Evolutionary conservation across 208 protist species (phyloP).

Genomic region (Leishmania major): DNA sequence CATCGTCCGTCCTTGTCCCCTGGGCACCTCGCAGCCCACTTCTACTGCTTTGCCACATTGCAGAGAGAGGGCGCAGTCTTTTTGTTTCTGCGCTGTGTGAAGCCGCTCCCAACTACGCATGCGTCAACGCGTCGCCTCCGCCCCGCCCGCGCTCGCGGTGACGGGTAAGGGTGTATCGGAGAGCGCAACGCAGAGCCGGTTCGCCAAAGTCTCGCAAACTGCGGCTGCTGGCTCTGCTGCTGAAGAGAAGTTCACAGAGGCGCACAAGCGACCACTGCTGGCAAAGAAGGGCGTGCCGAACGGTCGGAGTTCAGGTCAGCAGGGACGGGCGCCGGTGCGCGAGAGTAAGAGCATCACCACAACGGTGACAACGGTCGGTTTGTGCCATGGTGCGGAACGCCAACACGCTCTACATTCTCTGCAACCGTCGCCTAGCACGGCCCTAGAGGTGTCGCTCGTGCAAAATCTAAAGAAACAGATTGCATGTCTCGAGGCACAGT

Average conservation of each 20-base stretch:
- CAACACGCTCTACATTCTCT: too few species aligned
- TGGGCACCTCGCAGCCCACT: background rate
- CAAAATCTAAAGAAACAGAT: slow-evolving; percentile 77
- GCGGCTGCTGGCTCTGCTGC: background rate
- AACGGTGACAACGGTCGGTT: background rate
- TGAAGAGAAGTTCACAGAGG: background rate
- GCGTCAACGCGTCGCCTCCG: background rate
- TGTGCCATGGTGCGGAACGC: too few species aligned
- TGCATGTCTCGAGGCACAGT: slow-evolving; percentile 60
- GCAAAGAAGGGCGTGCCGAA: background rate
- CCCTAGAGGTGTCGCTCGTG: slow-evolving; percentile 52
- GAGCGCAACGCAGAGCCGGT: background rate
- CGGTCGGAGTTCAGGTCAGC: background rate
- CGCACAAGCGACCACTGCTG: background rate
- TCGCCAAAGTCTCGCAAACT: too few species aligned
- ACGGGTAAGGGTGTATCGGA: background rate
- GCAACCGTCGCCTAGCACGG: background rate
- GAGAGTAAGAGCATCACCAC: background rate
- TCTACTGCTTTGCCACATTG: background rate
- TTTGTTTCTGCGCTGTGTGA: background rate
- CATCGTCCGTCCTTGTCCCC: background rate
- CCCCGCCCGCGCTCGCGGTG: background rate
- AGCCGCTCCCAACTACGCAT: background rate
- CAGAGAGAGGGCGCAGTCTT: background rate
- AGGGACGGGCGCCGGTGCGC: background rate